Base-by-base conservation (phyloP, 2,329 filamentous ascomycete genomes). In the Scedosporium dehoogii region DNA sequence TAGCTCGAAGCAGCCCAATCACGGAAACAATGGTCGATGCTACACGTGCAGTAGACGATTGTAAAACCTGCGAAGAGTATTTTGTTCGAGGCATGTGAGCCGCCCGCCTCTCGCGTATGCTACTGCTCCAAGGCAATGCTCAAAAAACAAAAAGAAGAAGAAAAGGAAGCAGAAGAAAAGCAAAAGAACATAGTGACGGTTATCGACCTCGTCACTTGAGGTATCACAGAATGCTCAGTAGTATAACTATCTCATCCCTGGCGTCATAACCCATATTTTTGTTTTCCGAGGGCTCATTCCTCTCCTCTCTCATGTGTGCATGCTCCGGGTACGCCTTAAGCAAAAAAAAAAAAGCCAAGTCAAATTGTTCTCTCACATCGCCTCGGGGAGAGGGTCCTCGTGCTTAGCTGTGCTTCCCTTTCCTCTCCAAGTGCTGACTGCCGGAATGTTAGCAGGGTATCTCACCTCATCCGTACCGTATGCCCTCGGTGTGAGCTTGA, bases 391-490 rank as follows among this genome's bases (percentile, higher is more conserved):
- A 7, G 83, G 83, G 66, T 85, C 82, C 72, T 94, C 89, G 73
- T 97, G 92, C 72, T 93, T 93, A 25, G 93, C 93, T 27, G 90
- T 91, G 69, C 87, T 93, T 14, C 94, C 94, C 79, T 97, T 97
- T 66, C 89, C 92, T 69, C 94, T 83, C 90, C 92, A 99, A 21
- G 94, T 99, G 74, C 90, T 96, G 60, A 99, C 94, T 3, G 94
- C 94, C 4, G 92, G 91, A 67, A 99, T 97, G 71, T 96, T 89
- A 6, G 93, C 93, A 73, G 90, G 88, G 71, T 91, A 90, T 55
- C 91, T 84, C 73, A 94, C 85, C 72, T 97, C 91, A 64, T 96
- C 87, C 1, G 94, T 99, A 58, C 90, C 90, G 73, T 99, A 99
- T 6, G 94, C 94, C 65, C 91, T 86, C 2, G 94, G 94, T 5